phyloP scores from a whole-genome alignment of 129 eudicot genomes.

The Centaurea solstitialis region DNA sequence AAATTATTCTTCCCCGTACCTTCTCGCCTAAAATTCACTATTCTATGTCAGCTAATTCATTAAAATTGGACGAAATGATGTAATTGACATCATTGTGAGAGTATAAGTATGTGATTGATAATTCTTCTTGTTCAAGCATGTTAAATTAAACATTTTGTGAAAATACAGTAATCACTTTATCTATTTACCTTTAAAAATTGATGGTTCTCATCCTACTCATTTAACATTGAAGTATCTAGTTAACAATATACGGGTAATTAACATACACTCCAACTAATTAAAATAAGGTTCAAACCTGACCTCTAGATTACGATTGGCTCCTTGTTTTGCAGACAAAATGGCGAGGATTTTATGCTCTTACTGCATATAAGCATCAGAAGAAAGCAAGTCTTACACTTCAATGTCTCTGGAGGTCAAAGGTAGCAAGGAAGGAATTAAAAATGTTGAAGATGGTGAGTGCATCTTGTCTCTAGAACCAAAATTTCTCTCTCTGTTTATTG shows the following conservation, averaged over 20 bases:
- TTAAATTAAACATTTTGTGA: background rate
- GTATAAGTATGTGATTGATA: background rate
- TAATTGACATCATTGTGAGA: background rate
- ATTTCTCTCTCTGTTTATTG: background rate
- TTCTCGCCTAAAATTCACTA: background rate
- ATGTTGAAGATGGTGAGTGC: constrained; percentile 74
- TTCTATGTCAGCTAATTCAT: background rate
- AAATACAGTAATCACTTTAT: background rate
- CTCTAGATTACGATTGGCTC: background rate
- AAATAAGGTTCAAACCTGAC: background rate
- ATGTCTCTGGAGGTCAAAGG: constrained; percentile 91
- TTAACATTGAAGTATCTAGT: background rate
- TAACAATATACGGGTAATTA: background rate
- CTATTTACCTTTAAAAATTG: background rate
- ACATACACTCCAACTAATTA: background rate
- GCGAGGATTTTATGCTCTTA: constrained; percentile 71
- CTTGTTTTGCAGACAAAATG: constrained; percentile 69
- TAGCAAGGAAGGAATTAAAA: constrained; percentile 89
- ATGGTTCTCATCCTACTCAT: background rate
- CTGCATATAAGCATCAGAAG: constrained; percentile 57
- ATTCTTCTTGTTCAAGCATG: background rate
- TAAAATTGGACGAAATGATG: background rate
- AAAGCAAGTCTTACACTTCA: constrained; percentile 79
- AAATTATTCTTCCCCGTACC: background rate
- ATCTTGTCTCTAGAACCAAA: background rate